These are phyloP conservation scores for Fereydounia khargensis DNA, from an alignment of 1,284 basidiomycete species.

Conservation along the genomic window DNA sequence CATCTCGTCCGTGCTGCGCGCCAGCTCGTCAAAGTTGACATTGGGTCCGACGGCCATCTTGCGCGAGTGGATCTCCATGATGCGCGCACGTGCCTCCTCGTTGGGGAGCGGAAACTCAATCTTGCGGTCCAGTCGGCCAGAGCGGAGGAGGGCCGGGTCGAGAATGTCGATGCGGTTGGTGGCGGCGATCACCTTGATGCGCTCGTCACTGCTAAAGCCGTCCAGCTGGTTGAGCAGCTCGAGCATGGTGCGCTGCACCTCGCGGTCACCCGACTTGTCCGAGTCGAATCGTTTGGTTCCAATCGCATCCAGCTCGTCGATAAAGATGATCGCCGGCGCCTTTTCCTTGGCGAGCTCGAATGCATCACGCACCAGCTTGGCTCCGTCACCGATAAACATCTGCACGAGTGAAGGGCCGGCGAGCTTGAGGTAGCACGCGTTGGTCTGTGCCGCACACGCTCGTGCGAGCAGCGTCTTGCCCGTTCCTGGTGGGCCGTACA, in stretches of 20 bases:
- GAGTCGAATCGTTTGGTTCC: conserved; percentile 99
- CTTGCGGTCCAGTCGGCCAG: conserved; percentile 74
- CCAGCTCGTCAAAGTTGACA: conserved; percentile 75
- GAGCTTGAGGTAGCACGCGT: conserved; percentile 76
- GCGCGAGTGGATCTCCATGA: conserved; percentile 78
- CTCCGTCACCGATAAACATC: conserved; percentile 93
- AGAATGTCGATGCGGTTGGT: conserved; percentile 99
- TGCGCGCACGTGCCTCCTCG: conserved; percentile 70
- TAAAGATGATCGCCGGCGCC: conserved; percentile 97
- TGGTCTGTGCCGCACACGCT: conserved; percentile 80
- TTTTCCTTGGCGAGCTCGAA: conserved; percentile 97
- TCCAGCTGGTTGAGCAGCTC: conserved; percentile 89
- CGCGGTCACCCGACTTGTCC: conserved; percentile 93
- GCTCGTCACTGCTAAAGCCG: conserved; percentile 82
- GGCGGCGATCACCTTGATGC: conserved; percentile 98
- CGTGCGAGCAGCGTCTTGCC: conserved; percentile 95
- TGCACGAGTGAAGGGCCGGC: conserved; percentile 75
- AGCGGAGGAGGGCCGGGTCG: conserved; percentile 73
- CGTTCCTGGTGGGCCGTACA: conserved; percentile 83
- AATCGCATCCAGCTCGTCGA: conserved; percentile 98
- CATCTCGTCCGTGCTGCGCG: conserved; percentile 74
- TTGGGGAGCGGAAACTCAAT: conserved; percentile 78
- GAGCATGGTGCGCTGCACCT: conserved; percentile 98
- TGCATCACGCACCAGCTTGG: conserved; percentile 93
- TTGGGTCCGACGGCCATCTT: conserved; percentile 82